Percentiles rank a stretch among this genome's conserved stretches.
Evolutionary conservation across 345 rosid species (phyloP).

Genomic region (Raphanus raphanistrum): DNA sequence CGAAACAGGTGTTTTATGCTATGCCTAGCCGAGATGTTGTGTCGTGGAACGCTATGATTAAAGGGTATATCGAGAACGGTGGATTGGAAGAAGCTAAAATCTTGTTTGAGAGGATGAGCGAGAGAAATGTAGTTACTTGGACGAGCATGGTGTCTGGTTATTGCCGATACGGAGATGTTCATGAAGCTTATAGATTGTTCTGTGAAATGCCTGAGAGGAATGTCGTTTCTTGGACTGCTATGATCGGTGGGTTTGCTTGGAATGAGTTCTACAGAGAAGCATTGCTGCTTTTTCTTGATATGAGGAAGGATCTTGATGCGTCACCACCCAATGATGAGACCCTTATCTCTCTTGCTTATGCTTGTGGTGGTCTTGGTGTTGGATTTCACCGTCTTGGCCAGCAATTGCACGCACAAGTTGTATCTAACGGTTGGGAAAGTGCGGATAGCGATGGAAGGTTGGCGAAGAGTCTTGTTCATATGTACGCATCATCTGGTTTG

Average conservation of each 20-base stretch:
- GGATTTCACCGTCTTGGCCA: constrained; percentile 50
- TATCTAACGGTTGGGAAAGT: constrained; percentile 44
- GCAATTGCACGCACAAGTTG: constrained; percentile 63
- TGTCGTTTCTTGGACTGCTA: constrained; percentile 68
- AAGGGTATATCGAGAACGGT: constrained; percentile 52
- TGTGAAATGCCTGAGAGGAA: constrained; percentile 60
- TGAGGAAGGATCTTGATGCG: constrained; percentile 52
- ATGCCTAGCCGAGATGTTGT: constrained; percentile 48
- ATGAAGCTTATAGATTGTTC: constrained; percentile 50
- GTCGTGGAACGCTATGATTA: constrained; percentile 62
- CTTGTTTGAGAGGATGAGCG: constrained; percentile 32
- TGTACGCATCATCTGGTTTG: constrained; percentile 60
- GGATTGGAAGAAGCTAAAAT: constrained; percentile 50
- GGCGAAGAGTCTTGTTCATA: constrained; percentile 62
- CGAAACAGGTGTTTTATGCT: constrained; percentile 47
- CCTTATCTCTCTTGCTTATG: constrained; percentile 68
- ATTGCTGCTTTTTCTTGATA: background rate
- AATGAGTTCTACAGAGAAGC: background rate
- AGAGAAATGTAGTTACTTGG: constrained; percentile 70
- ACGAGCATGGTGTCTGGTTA: constrained; percentile 62
- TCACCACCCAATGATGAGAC: constrained; percentile 64
- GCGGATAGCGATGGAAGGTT: constrained; percentile 66
- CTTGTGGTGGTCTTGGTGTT: constrained; percentile 64
- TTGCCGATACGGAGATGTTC: constrained; percentile 47
- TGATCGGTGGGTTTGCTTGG: constrained; percentile 48